Evolutionary conservation across 2,329 filamentous ascomycete species (phyloP).

Genomic region (Xylariales sp.): DNA sequence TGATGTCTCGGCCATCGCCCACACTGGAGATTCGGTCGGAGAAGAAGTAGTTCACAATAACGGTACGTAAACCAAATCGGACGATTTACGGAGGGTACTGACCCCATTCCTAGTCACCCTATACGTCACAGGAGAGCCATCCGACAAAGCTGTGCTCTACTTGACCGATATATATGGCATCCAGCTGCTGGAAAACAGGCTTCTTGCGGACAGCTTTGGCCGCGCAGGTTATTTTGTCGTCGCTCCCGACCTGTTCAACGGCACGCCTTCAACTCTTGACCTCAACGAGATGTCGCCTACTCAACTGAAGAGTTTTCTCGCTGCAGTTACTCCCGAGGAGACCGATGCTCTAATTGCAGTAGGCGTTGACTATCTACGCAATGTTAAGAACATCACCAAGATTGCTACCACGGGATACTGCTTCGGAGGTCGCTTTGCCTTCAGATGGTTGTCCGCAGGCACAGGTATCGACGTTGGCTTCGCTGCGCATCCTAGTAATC

Average conservation of each 20-base stretch:
- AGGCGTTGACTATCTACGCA: constrained; percentile 59
- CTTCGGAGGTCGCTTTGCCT: constrained; percentile 70
- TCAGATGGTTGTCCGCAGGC: constrained; percentile 63
- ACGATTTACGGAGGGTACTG: constrained; percentile 19
- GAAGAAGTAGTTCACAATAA: constrained; percentile 46
- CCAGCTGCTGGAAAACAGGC: constrained; percentile 48
- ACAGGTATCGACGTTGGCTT: constrained; percentile 68
- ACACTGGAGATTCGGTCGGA: constrained; percentile 47
- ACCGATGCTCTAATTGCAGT: constrained; percentile 61
- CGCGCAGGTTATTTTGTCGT: constrained; percentile 52
- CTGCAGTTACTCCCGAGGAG: constrained; percentile 53
- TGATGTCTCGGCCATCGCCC: constrained; percentile 46
- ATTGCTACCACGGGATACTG: constrained; percentile 72
- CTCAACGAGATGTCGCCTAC: constrained; percentile 46
- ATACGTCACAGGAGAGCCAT: constrained; percentile 48
- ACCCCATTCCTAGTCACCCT: constrained; percentile 45
- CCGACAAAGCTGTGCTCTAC: constrained; percentile 49
- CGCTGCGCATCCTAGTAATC: constrained; percentile 72
- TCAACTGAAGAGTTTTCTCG: constrained; percentile 47
- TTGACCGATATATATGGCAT: constrained; percentile 52
- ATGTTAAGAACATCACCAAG: constrained; percentile 61
- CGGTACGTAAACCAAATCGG: constrained; percentile 37
- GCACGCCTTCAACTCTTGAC: constrained; percentile 49
- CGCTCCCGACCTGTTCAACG: constrained; percentile 52
- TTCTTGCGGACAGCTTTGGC: constrained; percentile 53